phyloP scores from a whole-genome alignment of 371 early-diverging fungal species.

The Syncephalastrum contaminatum region DNA sequence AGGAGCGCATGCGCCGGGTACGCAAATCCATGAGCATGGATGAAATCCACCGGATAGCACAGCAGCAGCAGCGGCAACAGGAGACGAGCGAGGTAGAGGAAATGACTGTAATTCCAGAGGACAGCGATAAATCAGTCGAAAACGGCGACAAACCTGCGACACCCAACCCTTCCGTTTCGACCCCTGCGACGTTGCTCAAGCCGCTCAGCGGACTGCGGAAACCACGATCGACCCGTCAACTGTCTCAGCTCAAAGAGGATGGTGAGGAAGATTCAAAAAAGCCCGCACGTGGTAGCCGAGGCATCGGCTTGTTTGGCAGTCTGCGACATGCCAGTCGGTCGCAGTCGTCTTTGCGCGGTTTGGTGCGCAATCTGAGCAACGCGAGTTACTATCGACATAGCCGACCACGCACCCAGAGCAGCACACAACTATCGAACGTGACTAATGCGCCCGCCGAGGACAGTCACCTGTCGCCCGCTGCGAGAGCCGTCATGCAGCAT shows the following conservation, averaged over 20 bases:
- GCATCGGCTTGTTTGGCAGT: slow-evolving; percentile 25
- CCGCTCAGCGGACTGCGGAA: no score
- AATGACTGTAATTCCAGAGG: neutral
- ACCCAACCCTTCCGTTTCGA: neutral
- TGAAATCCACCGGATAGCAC: slow-evolving; percentile 10
- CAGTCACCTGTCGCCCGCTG: slow-evolving; percentile 17
- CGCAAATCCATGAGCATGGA: slow-evolving; percentile 22
- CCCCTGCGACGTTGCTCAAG: no score
- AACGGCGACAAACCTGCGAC: neutral
- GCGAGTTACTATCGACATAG: slow-evolving; percentile 1
- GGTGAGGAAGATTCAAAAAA: neutral
- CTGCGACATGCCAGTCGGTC: slow-evolving; percentile 22
- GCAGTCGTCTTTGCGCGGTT: slow-evolving; percentile 15
- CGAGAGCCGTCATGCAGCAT: slow-evolving; percentile 26
- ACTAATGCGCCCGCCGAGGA: neutral
- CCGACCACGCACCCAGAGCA: no score
- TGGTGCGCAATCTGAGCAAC: slow-evolving; percentile 24
- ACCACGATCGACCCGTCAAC: neutral
- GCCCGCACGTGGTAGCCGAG: neutral
- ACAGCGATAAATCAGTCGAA: neutral
- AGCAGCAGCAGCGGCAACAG: neutral
- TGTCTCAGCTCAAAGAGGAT: neutral
- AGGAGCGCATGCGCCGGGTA: slow-evolving; percentile 7
- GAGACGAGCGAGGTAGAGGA: slow-evolving; percentile 3
- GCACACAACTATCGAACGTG: no score